Conservation (phyloP, 345 rosid species). For the Gossypioides kirkii region DNA sequence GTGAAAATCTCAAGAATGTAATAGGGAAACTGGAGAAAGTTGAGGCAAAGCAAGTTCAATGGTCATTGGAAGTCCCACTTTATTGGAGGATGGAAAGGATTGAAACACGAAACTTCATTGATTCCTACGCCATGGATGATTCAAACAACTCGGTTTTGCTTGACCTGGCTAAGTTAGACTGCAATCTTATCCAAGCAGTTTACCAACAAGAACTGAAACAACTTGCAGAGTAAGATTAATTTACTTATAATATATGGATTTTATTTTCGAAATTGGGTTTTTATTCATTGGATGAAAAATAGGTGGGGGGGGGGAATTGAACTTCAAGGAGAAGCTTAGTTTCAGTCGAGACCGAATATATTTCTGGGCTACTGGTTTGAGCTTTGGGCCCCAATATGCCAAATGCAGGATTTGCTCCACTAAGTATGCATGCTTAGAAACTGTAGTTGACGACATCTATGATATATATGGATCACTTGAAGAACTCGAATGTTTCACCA, state of each 20-base stretch:
- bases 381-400: slow-evolving; percentile 22
- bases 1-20: background rate
- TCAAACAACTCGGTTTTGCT: background rate
- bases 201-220: background rate
- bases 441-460: too few relatives aligned
- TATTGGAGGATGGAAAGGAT: slow-evolving; percentile 6
- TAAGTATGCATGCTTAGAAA: too few relatives aligned
- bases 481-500: background rate
- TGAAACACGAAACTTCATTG: background rate
- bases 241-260: background rate
- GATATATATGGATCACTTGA: too few relatives aligned
- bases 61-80: background rate
- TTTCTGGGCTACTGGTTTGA: slow-evolving; percentile 34
- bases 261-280: too few relatives aligned
- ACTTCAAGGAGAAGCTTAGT: too few relatives aligned
- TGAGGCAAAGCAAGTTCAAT: background rate
- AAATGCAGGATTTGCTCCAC: slow-evolving; percentile 18
- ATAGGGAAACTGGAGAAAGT: background rate
- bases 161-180: background rate
- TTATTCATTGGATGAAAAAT: too few relatives aligned
- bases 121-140: background rate
- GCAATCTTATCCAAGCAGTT: background rate
- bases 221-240: background rate
- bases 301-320: too few relatives aligned
- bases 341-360: slow-evolving; percentile 38